Percentiles rank a stretch among this genome's conserved stretches.
phyloP scores from a whole-genome alignment of 1,284 basidiomycete genomes.

The Ceratorhiza oryzae-sativae region DNA sequence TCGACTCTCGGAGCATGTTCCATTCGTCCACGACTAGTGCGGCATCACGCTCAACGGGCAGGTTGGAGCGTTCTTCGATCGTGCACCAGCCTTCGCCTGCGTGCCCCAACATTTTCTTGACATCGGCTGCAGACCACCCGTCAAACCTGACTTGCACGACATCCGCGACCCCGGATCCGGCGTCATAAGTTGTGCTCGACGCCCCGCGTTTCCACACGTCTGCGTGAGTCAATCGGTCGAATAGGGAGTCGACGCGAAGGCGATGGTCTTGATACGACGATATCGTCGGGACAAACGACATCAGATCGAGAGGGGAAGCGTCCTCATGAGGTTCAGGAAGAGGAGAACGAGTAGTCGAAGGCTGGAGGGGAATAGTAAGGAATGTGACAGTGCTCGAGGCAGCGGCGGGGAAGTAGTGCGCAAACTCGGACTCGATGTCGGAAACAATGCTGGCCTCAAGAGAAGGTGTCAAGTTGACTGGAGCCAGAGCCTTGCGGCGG shows the following conservation, averaged over 20 bases:
- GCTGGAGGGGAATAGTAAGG: slow-evolving; percentile 33
- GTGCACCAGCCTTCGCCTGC: slow-evolving; percentile 34
- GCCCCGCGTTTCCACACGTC: slow-evolving; percentile 33
- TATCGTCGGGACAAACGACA: slow-evolving; percentile 28
- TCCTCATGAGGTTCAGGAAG: slow-evolving; percentile 27
- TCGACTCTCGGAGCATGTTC: slow-evolving; percentile 25
- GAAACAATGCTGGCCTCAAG: slow-evolving; percentile 25
- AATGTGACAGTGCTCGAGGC: slow-evolving; percentile 32
- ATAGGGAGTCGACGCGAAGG: slow-evolving; percentile 22
- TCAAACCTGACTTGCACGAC: slow-evolving; percentile 29
- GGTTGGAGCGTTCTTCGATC: slow-evolving; percentile 32
- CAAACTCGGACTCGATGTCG: slow-evolving; percentile 36
- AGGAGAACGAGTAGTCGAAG: slow-evolving; percentile 11
- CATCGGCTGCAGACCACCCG: slow-evolving; percentile 34
- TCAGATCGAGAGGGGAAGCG: slow-evolving; percentile 28
- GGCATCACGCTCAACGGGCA: slow-evolving; percentile 22
- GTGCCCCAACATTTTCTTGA: slow-evolving; percentile 17
- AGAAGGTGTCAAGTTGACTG: not conserved
- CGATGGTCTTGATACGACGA: slow-evolving; percentile 26
- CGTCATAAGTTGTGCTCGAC: not conserved
- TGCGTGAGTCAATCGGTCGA: slow-evolving; percentile 18
- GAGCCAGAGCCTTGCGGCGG: slow-evolving; percentile 10
- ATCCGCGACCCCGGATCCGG: slow-evolving; percentile 13
- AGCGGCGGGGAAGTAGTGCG: slow-evolving; percentile 24
- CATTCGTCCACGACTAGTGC: slow-evolving; percentile 31